Evolutionary conservation across 2,329 filamentous ascomycete genomes (phyloP), one percentile per base, ranked within the genome.

Genomic region (Akanthomyces uredinophilus): DNA sequence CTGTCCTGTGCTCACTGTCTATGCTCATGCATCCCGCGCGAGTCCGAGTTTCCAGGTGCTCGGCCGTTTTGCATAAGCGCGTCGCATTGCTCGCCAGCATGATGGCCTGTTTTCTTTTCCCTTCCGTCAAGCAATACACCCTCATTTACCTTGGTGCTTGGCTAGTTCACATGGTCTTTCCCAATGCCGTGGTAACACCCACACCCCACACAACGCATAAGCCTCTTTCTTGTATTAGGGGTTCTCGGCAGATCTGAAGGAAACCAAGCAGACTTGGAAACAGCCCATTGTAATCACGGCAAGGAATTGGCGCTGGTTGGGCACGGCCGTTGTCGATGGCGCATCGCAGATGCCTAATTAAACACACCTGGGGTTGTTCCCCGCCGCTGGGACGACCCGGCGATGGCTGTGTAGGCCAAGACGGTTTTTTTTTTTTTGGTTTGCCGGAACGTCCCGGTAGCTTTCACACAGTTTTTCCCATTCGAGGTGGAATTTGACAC

Each of bases 181-280:
- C 37, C 8, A 39, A 14, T 16, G 37, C 10, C 37, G 37, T 16
- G 13, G 37, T 39, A 16, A 39, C 13, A 39, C 37, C 13, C 52
- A 16, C 35, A 13, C 35, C 20, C 41, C 14, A 43, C 54, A 46
- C 54, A 49, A 10, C 13, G 29, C 43, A 49, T 57, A n/a, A 37
- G 10, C 37, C 16, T 49, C 0, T 46, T 14, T 24, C n/a, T 22
- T n/a, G n/a, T n/a, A n/a, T n/a, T 8, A 41, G 51, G 41, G 41
- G 13, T 16, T 49, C 44, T 47, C 54, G 54, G 43, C 54, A 57
- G 54, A 57, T 57, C 43, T 46, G 41, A 35, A 35, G 41, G 27
- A 29, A 29, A 22, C 4, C 8, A 49, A 13, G 20, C 53, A 43
- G 16, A 18, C 16, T n/a, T n/a, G 7, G 24, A 39, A 57, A 41